Percentiles rank a stretch among this genome's conserved stretches.
Conservation (phyloP, 208 protist species). For the Wallacemonas sp. region DNA sequence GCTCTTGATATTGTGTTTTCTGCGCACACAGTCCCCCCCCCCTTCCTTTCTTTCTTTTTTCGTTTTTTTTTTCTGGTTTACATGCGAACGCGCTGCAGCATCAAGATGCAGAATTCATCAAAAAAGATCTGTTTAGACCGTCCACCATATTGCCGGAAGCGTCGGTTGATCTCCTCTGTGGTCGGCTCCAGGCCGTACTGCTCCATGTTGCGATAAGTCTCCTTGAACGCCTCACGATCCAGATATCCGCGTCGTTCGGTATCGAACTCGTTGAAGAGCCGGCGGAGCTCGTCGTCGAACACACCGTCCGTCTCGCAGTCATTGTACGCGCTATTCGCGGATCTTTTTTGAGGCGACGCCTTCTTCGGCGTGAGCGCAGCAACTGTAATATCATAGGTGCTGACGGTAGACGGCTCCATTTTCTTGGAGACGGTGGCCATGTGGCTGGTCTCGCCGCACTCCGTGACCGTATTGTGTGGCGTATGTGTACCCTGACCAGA, state of each 20-base stretch:
- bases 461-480: background rate
- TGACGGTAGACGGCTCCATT: conserved; percentile 8
- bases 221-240: conserved; percentile 71
- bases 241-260: conserved; percentile 56
- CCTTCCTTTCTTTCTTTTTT: background rate
- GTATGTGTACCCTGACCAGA: background rate
- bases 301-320: conserved; percentile 14
- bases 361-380: conserved; percentile 9
- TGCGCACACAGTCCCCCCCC: too few relatives aligned
- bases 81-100: conserved; percentile 84
- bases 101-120: conserved; percentile 83
- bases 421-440: conserved; percentile 11
- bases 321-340: background rate
- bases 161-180: conserved; percentile 44
- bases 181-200: conserved; percentile 72
- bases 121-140: conserved; percentile 60
- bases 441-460: background rate
- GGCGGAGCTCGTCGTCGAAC: conserved; percentile 65
- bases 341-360: background rate
- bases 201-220: conserved; percentile 74
- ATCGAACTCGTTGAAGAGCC: conserved; percentile 63
- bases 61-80: conserved; percentile 23
- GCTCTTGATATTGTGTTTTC: conserved; percentile 9
- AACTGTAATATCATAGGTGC: background rate
- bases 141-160: conserved; percentile 52